Evolutionary conservation across 768 basidiomycete species (phyloP).

Genomic region (Trametes cinnabarina): DNA sequence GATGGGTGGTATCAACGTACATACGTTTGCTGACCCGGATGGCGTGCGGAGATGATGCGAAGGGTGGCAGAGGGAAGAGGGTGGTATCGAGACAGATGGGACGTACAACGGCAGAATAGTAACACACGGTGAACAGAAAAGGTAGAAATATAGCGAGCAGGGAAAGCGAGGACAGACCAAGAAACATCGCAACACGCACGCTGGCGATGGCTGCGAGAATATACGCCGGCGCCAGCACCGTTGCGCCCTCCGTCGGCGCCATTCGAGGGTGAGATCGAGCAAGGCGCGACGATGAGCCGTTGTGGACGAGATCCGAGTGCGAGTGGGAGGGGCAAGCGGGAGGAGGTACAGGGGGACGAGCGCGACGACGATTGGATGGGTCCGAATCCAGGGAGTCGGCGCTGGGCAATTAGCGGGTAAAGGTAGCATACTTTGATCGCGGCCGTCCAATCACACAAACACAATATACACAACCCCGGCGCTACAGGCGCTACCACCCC

Average conservation of each 20-base stretch:
- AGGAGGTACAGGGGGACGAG: background rate
- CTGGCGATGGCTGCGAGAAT: conserved; percentile 5
- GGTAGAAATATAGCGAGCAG: conserved; percentile 9
- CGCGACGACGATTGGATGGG: background rate
- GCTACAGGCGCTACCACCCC: background rate
- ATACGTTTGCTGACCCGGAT: background rate
- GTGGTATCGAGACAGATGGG: conserved; percentile 14
- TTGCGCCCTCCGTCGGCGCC: background rate
- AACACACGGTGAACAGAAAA: conserved; percentile 3
- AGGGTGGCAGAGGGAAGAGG: background rate
- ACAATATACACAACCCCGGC: background rate
- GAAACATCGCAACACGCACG: background rate
- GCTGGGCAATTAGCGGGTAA: conserved; percentile 13
- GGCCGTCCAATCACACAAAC: conserved; percentile 10
- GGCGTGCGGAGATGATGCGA: background rate
- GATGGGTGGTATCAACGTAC: background rate
- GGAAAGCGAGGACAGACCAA: background rate
- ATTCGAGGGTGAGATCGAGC: background rate
- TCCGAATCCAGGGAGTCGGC: background rate
- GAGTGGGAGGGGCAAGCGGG: background rate
- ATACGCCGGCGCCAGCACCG: conserved; percentile 11
- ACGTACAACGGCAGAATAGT: conserved; percentile 7
- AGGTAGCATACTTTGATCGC: conserved; percentile 15
- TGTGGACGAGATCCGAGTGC: background rate
- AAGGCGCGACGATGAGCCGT: background rate